Base-by-base conservation (phyloP, 306 rosid genomes). In the Fragaria nilgerrensis region DNA sequence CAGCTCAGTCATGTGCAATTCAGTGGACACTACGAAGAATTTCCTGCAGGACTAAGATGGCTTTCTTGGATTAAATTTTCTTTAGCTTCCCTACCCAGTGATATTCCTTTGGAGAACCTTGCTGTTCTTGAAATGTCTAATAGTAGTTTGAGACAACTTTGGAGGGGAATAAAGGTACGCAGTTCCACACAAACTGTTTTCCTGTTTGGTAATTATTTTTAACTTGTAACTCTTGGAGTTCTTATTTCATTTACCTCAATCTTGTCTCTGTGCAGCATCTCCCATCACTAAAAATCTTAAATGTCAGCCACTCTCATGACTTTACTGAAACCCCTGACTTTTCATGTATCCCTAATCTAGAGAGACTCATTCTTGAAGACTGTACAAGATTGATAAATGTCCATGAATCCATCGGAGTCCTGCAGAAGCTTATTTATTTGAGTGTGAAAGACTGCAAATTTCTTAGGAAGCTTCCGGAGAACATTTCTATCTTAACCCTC, bases 301-400 rank as follows among this genome's bases (percentile, higher is more conserved):
- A 78, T 22, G 63, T 70, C 20, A 78, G 81, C 63, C 81, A 78
- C 36, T 78, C 81, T n/a, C 17, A n/a, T 43, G 16, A 32, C 48
- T 48, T 70, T 5, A 20, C 2, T 5, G 74, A 20, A 20, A 56
- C 48, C 6, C 49, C 76, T 1, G 44, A 78, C 62, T 70, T 78
- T 10, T 25, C 70, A 2, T 17, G 5, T 16, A 14, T 69, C 11
- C 76, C 76, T 15, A 70, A 58, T 61, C 62, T 78, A 6, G 75
- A 78, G 20, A 34, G 56, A 27, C 27, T 78, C 37, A 70, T 27
- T 3, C 76, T 78, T 17, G 32, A 58, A 50, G 68, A 45, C 13
- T 78, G 76, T 50, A 11, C 0, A 45, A 34, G 5, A 5, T 58
- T 78, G 58, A 12, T 49, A 11, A 10, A 22, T 16, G 37, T 78